Evolutionary conservation across 352 stramenopile species (phyloP).

Genomic region (Blastocystis sp.): DNA sequence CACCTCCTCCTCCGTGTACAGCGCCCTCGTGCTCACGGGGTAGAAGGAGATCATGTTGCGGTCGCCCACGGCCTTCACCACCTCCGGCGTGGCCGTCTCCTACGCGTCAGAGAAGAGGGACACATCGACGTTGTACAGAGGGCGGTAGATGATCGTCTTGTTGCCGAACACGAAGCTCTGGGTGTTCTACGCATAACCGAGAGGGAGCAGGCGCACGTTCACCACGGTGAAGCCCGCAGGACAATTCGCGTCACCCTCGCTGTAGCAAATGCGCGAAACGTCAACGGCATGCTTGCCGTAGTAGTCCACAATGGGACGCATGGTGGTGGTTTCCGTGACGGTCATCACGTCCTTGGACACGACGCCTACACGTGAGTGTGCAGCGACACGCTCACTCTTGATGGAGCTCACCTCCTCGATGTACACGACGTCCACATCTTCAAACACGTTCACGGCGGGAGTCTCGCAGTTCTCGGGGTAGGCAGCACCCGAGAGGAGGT

Average conservation of each 20-base stretch:
- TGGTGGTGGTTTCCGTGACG: background rate
- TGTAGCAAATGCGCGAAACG: conserved; percentile 23
- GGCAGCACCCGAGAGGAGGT: background rate
- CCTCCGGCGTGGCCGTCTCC: conserved; percentile 1
- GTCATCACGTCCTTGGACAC: background rate
- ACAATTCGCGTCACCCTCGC: conserved; percentile 27
- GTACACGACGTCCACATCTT: conserved; percentile 28
- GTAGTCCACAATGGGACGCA: background rate
- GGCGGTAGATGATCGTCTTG: conserved; percentile 47
- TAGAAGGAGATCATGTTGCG: background rate
- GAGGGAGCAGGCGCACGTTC: background rate
- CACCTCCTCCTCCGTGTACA: conserved; percentile 28
- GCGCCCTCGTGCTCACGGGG: background rate
- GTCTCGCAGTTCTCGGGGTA: conserved; percentile 29
- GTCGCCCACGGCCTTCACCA: background rate
- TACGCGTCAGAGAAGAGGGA: background rate
- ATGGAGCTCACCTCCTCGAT: conserved; percentile 30
- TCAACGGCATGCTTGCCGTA: background rate
- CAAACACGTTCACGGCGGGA: conserved; percentile 45
- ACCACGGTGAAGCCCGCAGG: background rate
- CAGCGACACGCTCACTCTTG: background rate
- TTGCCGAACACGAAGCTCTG: background rate
- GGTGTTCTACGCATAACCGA: conserved; percentile 18
- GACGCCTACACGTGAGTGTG: background rate
- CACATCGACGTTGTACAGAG: background rate